These are phyloP conservation scores for Annona squamosa DNA, from an alignment of 164 flowering plant species.

Conservation along the genomic window DNA sequence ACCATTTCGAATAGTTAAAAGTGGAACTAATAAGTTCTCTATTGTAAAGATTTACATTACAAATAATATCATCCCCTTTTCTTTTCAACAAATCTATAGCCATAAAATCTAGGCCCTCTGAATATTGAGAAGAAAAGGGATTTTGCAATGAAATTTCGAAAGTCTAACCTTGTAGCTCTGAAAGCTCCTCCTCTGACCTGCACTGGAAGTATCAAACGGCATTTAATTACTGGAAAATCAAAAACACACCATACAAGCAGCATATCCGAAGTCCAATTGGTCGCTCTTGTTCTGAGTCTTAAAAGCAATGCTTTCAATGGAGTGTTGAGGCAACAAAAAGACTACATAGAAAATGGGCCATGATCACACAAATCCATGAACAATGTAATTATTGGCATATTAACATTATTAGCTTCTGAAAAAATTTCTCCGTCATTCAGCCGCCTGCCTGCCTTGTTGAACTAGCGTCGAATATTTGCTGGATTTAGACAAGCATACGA, in stretches of 20 bases:
- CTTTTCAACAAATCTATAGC: too few species aligned
- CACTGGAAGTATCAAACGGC: conserved; percentile 51
- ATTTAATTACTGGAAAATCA: conserved; percentile 11
- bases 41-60: not conserved
- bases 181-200: conserved; percentile 99
- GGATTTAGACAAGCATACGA: too few species aligned
- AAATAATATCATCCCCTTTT: not conserved
- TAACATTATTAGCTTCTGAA: too few species aligned
- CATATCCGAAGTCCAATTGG: conserved; percentile 1
- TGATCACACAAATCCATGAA: too few species aligned
- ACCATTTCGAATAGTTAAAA: not conserved
- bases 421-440: too few species aligned
- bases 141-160: not conserved
- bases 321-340: too few species aligned
- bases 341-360: too few species aligned
- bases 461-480: too few species aligned
- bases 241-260: conserved; percentile 15
- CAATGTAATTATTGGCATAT: too few species aligned
- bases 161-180: conserved; percentile 70
- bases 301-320: not conserved
- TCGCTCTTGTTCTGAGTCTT: not conserved
- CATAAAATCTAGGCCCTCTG: not conserved
- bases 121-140: not conserved
- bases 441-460: too few species aligned
- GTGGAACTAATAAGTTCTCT: not conserved